Evolutionary conservation across 768 basidiomycete species (phyloP), one percentile per base, ranked within the genome.

Genomic region (Pleurotus giganteus): DNA sequence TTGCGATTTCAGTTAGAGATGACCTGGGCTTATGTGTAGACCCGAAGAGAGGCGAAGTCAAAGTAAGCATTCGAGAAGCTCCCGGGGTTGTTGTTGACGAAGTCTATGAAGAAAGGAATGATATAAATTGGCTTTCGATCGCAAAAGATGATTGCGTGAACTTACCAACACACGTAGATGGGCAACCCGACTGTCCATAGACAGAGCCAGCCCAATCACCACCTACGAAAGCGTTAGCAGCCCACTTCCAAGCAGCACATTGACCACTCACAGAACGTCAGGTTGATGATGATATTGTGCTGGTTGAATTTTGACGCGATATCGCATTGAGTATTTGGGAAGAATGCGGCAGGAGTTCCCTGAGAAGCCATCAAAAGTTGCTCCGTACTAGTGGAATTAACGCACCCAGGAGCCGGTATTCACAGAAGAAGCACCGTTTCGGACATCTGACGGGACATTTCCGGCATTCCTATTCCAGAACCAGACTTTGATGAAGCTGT

Each of bases 231-330:
- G 46, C 15, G 54, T 60, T 3, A 51, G 12, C 28, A 7, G 44
- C 13, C 12, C 15, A 17, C 28, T 4, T 23, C 21, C 7, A 19
- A 23, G 34, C 11, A 39, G 21, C 19, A 6, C 5, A 24, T 9
- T 9, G 15, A 43, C 19, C 57, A 53, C 67, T 24, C 55, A 75
- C 74, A 75, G 43, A 75, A 63, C 0, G 70, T 72, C 36, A 75
- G 61, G 61, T 88, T 81, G 59, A 88, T 85, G 57, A 86, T 75
- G 57, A 89, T 86, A 57, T 82, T 84, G 58, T 86, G 73, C 19
- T 73, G 65, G 3, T 72, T 70, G 61, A 89, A 85, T 55, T 81
- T 74, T 27, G 75, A 69, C 12, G 72, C 63, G 34, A 91, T 73
- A 61, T 88, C 74, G 66, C 86, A 90, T 55, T 68, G 61, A 2